Evolutionary conservation across 257 asterid species (phyloP).

Genomic region (Solanum clarkiae): DNA sequence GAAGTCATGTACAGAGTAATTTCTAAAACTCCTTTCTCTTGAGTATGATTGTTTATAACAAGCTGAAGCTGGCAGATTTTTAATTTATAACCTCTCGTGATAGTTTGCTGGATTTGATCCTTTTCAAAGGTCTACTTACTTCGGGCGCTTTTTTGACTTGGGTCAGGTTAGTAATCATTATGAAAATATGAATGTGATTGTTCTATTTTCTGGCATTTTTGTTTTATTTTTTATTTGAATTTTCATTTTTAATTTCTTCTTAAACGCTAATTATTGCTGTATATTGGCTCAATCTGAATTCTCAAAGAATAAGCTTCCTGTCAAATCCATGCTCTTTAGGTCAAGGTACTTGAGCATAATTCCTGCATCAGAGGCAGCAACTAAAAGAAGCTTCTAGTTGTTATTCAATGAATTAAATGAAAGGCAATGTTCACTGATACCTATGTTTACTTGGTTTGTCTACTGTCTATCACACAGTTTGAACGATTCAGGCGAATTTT

Average conservation of each 20-base stretch:
- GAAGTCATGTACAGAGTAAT: constrained; percentile 94
- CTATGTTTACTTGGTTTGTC: not conserved
- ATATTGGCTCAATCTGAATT: not conserved
- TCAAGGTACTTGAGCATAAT: not conserved
- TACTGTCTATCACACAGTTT: constrained; percentile 33
- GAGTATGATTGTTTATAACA: not conserved
- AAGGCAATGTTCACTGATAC: not conserved
- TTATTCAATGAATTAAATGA: not conserved
- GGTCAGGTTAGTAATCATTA: constrained; percentile 61
- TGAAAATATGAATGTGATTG: not conserved
- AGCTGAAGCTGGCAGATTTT: not conserved
- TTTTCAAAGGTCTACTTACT: constrained; percentile 87
- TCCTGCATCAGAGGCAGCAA: not conserved
- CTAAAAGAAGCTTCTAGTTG: not conserved
- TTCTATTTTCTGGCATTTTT: not conserved
- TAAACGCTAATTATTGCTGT: not conserved
- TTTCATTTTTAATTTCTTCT: not conserved
- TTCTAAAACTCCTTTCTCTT: not conserved
- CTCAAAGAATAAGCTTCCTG: not conserved
- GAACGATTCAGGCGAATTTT: constrained; percentile 89
- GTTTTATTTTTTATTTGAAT: not conserved
- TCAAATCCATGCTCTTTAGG: not conserved
- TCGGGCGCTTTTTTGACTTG: constrained; percentile 89
- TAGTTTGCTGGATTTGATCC: constrained; percentile 99
- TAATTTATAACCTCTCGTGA: not conserved